Evolutionary conservation across 1,284 basidiomycete genomes (phyloP).

Genomic region (Puccinia triticina): DNA sequence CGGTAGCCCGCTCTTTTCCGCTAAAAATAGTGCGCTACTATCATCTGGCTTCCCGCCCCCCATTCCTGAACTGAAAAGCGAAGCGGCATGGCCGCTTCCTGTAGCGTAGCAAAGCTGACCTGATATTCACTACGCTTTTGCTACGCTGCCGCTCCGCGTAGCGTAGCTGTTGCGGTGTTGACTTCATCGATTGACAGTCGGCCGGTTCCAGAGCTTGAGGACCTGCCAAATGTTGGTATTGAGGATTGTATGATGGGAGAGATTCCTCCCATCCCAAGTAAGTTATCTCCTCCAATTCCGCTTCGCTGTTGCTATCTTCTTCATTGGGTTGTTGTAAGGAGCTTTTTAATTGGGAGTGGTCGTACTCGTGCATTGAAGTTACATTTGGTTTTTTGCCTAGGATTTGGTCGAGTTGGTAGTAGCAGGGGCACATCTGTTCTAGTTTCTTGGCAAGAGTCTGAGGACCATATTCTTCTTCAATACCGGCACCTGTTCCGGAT

Average conservation of each 20-base stretch:
- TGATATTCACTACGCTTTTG: too few relatives aligned
- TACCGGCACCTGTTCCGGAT: background rate
- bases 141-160: slow-evolving; percentile 2
- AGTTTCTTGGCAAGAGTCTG: background rate
- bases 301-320: too few relatives aligned
- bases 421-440: slow-evolving; percentile 20
- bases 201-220: background rate
- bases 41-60: background rate
- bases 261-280: too few relatives aligned
- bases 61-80: background rate
- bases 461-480: background rate
- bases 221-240: background rate
- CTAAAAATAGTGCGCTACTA: background rate
- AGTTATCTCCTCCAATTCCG: background rate
- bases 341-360: background rate
- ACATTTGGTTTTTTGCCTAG: background rate
- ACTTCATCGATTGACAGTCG: too few relatives aligned
- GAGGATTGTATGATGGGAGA: too few relatives aligned
- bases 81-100: too few relatives aligned
- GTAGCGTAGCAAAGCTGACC: slow-evolving; percentile 11
- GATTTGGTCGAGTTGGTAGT: background rate
- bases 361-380: background rate
- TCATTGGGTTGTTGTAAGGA: background rate
- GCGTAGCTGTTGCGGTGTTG: too few relatives aligned
- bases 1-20: background rate